phyloP scores from a whole-genome alignment of 2,329 filamentous ascomycete genomes.

The Penicillium sp. region DNA sequence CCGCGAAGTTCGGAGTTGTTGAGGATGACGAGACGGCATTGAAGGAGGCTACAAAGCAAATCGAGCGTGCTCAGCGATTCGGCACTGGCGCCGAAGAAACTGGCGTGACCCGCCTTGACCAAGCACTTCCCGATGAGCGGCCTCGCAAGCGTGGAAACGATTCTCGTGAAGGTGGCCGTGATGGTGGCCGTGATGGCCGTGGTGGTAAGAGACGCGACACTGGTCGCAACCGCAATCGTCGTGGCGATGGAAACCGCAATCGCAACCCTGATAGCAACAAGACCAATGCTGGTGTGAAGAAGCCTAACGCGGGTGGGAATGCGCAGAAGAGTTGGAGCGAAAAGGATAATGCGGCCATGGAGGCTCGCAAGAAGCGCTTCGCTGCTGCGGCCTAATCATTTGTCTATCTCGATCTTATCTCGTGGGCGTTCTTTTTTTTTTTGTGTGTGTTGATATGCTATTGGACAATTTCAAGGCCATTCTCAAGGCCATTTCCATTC shows the following conservation, averaged over 20 bases:
- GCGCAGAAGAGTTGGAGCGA: constrained; percentile 34
- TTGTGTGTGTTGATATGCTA: constrained; percentile 18
- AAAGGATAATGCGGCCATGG: constrained; percentile 46
- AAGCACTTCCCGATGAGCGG: constrained; percentile 47
- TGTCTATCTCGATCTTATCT: constrained; percentile 15
- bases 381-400: constrained; percentile 31
- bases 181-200: constrained; percentile 31
- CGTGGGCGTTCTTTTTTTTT: constrained; percentile 25
- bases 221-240: constrained; percentile 34
- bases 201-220: constrained; percentile 46
- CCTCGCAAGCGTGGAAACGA: constrained; percentile 38
- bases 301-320: constrained; percentile 21
- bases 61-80: constrained; percentile 52
- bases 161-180: constrained; percentile 31
- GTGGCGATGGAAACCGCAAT: constrained; percentile 25
- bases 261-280: constrained; percentile 16
- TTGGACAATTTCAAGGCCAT: constrained; percentile 16
- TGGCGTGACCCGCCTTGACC: constrained; percentile 47
- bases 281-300: constrained; percentile 15
- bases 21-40: constrained; percentile 41
- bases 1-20: constrained; percentile 52
- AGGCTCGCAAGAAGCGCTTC: constrained; percentile 53
- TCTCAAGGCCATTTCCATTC: neutral
- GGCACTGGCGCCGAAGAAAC: constrained; percentile 33
- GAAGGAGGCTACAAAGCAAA: constrained; percentile 46